A percentile compares a stretch with the other conserved stretches of the same genome.
Conservation (phyloP, 805 yeast genomes). For the Phaffomyces thermotolerans region DNA sequence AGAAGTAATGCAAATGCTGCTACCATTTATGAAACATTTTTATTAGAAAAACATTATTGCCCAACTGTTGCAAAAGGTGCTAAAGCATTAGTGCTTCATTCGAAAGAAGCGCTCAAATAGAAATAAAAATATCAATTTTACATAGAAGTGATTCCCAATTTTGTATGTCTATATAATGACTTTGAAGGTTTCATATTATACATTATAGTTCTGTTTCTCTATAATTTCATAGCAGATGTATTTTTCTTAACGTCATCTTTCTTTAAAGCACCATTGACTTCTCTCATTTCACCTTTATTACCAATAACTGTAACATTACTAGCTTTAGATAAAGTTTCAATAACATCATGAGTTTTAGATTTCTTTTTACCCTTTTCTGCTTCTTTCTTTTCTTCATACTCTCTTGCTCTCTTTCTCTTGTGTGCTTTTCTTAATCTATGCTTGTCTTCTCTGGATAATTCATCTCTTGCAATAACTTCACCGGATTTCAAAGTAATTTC, state of each 20-base stretch:
- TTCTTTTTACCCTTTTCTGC: conserved; percentile 30
- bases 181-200: no score
- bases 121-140: neutral
- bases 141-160: no score
- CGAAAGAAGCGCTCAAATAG: conserved; percentile 9
- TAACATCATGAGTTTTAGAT: conserved; percentile 53
- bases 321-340: conserved; percentile 63
- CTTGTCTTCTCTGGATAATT: conserved; percentile 76
- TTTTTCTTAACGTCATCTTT: conserved; percentile 29
- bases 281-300: conserved; percentile 66
- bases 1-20: conserved; percentile 85
- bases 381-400: conserved; percentile 29
- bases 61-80: conserved; percentile 73
- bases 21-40: conserved; percentile 79
- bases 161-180: no score
- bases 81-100: conserved; percentile 27
- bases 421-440: conserved; percentile 80
- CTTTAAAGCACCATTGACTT: conserved; percentile 60
- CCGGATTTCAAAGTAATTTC: conserved; percentile 74
- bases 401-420: conserved; percentile 71
- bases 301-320: conserved; percentile 76
- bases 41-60: conserved; percentile 76
- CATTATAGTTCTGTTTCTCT: no score
- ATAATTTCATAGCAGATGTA: conserved; percentile 17
- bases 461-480: conserved; percentile 72